Evolutionary conservation across 306 rosid genomes (phyloP), one percentile per base, ranked within the genome.

Genomic region (Alnus glutinosa): DNA sequence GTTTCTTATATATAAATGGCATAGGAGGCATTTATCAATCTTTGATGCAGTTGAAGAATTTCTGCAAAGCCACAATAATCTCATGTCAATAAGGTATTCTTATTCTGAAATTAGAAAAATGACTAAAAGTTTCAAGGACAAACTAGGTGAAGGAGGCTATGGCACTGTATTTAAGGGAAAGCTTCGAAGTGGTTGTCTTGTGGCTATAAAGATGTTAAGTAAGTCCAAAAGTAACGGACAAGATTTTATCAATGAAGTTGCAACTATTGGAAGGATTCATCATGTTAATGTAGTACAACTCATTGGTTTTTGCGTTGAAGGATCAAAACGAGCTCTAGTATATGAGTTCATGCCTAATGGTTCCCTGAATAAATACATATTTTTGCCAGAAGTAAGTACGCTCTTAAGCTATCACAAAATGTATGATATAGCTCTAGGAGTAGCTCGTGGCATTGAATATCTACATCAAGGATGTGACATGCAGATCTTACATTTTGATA

Each of bases 71-170:
- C 19, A 68, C 52, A 68, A 68, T 42, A 68, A 68, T 5, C 30
- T 68, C 0, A 42, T 68, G 52, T 64, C 78, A 0, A 72, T 82
- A 23, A 77, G 81, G 28, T 72, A 82, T 64, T 72, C 81, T 1
- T 82, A 77, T 51, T 52, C 18, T 46, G 63, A 82, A 23, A 77
- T 82, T 4, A 82, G 14, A 75, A 63, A 51, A 32, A 82, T 77
- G 64, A 55, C 81, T 2, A 42, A 19, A 54, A 16, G 42, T 30
- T 82, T 82, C 50, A 72, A 54, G 14, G 48, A 23, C 14, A 77
- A 72, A 48, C 54, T 82, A 30, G 78, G 85, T 2, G n/a, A 77
- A 64, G 85, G 85, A 4, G 85, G 78, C n/a, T n/a, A n/a, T n/a
- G n/a, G n/a, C n/a, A n/a, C n/a, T n/a, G n/a, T n/a, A n/a, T n/a